Percentiles rank a stretch among this genome's conserved stretches.
These are phyloP conservation scores for Suillus brevipes DNA, from an alignment of 768 basidiomycete species.

Conservation along the genomic window DNA sequence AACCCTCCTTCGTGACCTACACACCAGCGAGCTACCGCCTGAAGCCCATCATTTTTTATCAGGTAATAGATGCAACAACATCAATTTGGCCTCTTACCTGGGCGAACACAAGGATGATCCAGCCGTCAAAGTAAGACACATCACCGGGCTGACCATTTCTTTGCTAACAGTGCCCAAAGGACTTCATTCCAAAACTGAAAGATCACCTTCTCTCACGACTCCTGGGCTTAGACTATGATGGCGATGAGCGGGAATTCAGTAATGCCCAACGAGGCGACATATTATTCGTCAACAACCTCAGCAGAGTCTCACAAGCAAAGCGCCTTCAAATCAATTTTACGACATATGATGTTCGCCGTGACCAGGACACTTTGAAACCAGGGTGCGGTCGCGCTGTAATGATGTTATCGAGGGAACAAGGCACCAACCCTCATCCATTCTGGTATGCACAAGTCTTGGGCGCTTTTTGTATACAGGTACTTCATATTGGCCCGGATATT, in stretches of 20 bases:
- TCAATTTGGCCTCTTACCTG: conserved; percentile 8
- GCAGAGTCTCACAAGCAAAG: conserved; percentile 1
- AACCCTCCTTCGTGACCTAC: neutral
- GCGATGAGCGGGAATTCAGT: conserved; percentile 13
- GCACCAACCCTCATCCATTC: conserved; percentile 16
- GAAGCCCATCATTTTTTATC: conserved; percentile 11
- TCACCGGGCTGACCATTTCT: neutral
- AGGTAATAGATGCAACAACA: neutral
- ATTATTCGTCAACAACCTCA: conserved; percentile 17
- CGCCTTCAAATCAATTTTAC: conserved; percentile 20
- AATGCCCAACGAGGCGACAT: conserved; percentile 2
- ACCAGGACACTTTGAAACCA: conserved; percentile 24
- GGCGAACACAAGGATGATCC: neutral
- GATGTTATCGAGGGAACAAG: conserved; percentile 17
- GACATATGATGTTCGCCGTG: conserved; percentile 20
- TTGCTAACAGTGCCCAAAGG: conserved; percentile 7
- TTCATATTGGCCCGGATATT: conserved; percentile 2
- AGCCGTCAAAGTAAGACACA: conserved; percentile 15
- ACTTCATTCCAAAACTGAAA: conserved; percentile 20
- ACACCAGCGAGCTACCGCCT: neutral
- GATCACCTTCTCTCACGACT: conserved; percentile 23
- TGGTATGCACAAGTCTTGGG: conserved; percentile 25
- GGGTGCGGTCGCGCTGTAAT: conserved; percentile 20
- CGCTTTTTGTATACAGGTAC: conserved; percentile 22
- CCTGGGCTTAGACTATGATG: conserved; percentile 14